phyloP scores from a whole-genome alignment of 257 asterid genomes.

The Paraleonurus japonicus region DNA sequence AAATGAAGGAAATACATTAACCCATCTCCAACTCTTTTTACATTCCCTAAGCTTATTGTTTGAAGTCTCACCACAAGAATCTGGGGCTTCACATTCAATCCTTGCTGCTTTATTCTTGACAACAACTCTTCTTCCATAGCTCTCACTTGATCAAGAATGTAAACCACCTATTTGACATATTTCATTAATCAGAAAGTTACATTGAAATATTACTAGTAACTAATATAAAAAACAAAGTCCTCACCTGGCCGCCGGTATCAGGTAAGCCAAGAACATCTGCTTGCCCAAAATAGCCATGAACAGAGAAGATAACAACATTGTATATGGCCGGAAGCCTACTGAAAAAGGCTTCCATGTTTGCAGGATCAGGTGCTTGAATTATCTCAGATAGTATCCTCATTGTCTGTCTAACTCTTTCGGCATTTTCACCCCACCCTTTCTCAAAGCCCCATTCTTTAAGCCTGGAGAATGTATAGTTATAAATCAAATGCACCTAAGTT shows the following conservation, averaged over 20 bases:
- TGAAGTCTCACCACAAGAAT: slow-evolving; percentile 64
- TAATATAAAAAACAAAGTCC: neutral
- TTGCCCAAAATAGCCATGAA: slow-evolving; percentile 91
- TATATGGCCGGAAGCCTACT: slow-evolving; percentile 62
- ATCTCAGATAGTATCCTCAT: slow-evolving; percentile 69
- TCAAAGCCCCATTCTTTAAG: slow-evolving; percentile 74
- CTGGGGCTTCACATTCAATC: slow-evolving; percentile 64
- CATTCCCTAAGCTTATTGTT: neutral
- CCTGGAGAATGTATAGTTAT: slow-evolving; percentile 34
- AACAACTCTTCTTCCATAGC: slow-evolving; percentile 79
- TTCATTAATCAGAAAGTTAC: neutral
- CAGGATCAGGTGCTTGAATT: slow-evolving; percentile 79
- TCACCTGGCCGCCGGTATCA: slow-evolving; percentile 88
- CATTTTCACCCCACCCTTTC: slow-evolving; percentile 79
- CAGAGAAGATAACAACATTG: slow-evolving; percentile 68
- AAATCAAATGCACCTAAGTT: neutral
- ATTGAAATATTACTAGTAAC: neutral
- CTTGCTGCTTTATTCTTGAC: slow-evolving; percentile 67
- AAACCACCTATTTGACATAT: slow-evolving; percentile 59
- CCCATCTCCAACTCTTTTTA: slow-evolving; percentile 14
- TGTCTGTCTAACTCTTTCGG: slow-evolving; percentile 62
- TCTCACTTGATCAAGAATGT: slow-evolving; percentile 83
- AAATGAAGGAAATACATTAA: slow-evolving; percentile 17
- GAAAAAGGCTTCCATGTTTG: slow-evolving; percentile 50
- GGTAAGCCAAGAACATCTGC: slow-evolving; percentile 87